phyloP scores from a whole-genome alignment of 1,284 basidiomycete species.

The Mycena citricolor region DNA sequence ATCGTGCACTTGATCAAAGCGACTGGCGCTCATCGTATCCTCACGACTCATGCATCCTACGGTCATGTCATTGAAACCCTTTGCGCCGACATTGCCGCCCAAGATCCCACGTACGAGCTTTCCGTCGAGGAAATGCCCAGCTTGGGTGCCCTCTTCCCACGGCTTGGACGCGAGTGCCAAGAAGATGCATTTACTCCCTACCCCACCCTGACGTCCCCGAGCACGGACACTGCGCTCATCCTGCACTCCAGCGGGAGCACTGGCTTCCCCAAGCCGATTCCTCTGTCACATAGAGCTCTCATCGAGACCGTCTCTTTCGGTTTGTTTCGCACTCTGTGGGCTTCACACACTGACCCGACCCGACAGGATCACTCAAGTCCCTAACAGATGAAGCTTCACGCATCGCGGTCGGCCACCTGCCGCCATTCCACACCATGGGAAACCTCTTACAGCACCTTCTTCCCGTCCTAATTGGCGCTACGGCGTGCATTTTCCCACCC shows the following conservation, averaged over 20 bases:
- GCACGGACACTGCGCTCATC: slow-evolving; percentile 15
- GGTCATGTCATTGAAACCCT: too few species aligned
- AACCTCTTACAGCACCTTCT: not conserved
- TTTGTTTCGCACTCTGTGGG: not conserved
- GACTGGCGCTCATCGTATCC: too few species aligned
- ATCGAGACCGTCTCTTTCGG: slow-evolving; percentile 12
- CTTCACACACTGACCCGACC: not conserved
- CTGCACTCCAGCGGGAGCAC: slow-evolving; percentile 29
- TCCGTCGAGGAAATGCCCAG: slow-evolving; percentile 26
- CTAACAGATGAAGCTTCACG: not conserved
- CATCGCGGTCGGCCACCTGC: not conserved
- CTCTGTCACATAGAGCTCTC: slow-evolving; percentile 21
- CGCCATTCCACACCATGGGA: not conserved
- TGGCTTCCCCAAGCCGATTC: slow-evolving; percentile 25
- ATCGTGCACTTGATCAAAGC: too few species aligned
- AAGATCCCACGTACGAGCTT: too few species aligned
- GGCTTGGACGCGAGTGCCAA: slow-evolving; percentile 27
- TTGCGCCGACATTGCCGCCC: too few species aligned
- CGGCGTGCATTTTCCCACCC: not conserved
- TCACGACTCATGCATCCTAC: too few species aligned
- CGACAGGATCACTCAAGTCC: too few species aligned
- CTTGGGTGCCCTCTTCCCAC: slow-evolving; percentile 27
- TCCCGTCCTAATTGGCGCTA: not conserved
- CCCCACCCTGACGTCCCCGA: slow-evolving; percentile 15
- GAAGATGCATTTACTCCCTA: slow-evolving; percentile 26